A percentile compares a stretch with the other conserved stretches of the same genome.
phyloP scores from a whole-genome alignment of 1,284 basidiomycete genomes.

The Austroboletus rostrupii region DNA sequence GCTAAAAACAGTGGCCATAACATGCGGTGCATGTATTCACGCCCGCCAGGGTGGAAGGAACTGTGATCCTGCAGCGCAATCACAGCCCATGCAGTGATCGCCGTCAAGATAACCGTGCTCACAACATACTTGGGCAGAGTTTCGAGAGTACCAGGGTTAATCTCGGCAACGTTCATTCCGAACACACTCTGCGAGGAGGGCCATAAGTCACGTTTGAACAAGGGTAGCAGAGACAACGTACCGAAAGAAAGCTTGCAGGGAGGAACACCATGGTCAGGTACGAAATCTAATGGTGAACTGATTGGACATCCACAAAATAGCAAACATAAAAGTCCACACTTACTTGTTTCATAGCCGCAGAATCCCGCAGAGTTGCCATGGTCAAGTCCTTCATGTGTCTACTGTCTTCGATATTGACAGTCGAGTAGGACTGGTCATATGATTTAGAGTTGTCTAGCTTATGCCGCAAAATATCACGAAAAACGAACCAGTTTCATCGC shows the following conservation, averaged over 20 bases:
- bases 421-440: conserved; percentile 42
- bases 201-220: background rate
- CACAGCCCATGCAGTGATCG: conserved; percentile 47
- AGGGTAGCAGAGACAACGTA: conserved; percentile 27
- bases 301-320: background rate
- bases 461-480: background rate
- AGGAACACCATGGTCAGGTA: conserved; percentile 32
- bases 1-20: conserved; percentile 21
- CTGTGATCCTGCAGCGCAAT: conserved; percentile 30
- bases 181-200: conserved; percentile 28
- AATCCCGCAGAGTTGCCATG: conserved; percentile 44
- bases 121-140: conserved; percentile 41
- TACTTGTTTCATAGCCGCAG: conserved; percentile 47
- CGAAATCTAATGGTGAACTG: conserved; percentile 19
- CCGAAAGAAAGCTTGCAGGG: conserved; percentile 32
- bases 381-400: conserved; percentile 42
- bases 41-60: conserved; percentile 17
- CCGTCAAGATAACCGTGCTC: conserved; percentile 42
- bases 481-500: conserved; percentile 44
- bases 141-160: conserved; percentile 31
- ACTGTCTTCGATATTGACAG: conserved; percentile 48
- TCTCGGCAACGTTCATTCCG: conserved; percentile 40
- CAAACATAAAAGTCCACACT: background rate
- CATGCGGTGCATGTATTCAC: conserved; percentile 8
- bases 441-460: conserved; percentile 1